Evolutionary conservation across 306 rosid genomes (phyloP), one percentile per base, ranked within the genome.

Genomic region (Vigna hirtella): DNA sequence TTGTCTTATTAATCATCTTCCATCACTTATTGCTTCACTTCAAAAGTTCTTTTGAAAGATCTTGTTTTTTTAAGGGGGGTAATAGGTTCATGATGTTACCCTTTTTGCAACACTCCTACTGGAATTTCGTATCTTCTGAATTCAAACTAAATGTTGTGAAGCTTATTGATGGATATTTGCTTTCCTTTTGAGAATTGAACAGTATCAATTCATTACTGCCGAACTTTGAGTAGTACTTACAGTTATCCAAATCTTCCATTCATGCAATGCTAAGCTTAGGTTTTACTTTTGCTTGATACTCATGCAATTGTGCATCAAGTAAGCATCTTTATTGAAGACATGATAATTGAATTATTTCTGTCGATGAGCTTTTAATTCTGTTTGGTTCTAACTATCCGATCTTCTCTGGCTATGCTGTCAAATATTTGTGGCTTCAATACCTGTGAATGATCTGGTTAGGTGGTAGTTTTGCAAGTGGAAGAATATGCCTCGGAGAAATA

Each of bases 401-500:
- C 42, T 63, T 61, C 14, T 45, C 32, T 45, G 70, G 64, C 51
- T 10, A 9, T 52, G 30, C 48, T 59, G 66, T 64, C 49, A 61
- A 68, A 56, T 67, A 7, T 66, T 66, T 68, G 73, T 84, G 74
- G 71, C 59, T 78, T 38, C 38, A 69, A 18, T 51, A 62, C 57
- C 2, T 28, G 66, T 48, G 70, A 73, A 13, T 64, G 59, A 20
- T 83, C 45, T 84, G 57, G 3, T 71, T 81, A 95, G 98, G 98
- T 78, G 81, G 85, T 36, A 91, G 96, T 45, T 95, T 95, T 81
- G 88, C 89, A 14, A 48, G 85, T 18, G 96, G 92, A 84, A 92
- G 84, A 87, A 89, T 88, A 69, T 43, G 81, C 87, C 93, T 95
- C 3, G 98, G 98, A 73, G 89, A 88, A 77, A 79, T 95, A 57